A percentile compares a stretch with the other conserved stretches of the same genome.
These are phyloP conservation scores for Oidium heveae DNA, from an alignment of 2,329 filamentous ascomycete genomes.

Conservation along the genomic window DNA sequence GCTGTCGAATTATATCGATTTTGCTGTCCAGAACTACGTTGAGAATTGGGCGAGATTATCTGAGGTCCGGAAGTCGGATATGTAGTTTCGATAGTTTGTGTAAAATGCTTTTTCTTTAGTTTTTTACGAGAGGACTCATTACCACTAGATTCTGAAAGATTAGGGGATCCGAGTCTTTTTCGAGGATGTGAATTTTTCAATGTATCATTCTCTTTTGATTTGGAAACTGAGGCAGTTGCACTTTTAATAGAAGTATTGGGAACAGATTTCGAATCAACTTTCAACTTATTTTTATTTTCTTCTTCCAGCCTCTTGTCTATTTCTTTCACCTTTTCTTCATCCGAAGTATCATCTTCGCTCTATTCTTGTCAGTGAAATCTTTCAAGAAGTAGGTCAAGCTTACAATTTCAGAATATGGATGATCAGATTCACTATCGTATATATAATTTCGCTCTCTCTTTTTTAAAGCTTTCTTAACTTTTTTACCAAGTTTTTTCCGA, in stretches of 20 bases:
- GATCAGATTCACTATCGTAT: constrained; percentile 48
- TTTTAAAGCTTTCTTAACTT: constrained; percentile 53
- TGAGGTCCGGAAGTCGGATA: constrained; percentile 24
- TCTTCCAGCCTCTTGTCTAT: constrained; percentile 34
- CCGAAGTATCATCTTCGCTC: constrained; percentile 26
- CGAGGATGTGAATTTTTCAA: constrained; percentile 27
- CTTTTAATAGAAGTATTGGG: constrained; percentile 36
- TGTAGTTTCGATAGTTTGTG: constrained; percentile 14
- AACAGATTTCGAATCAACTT: constrained; percentile 18
- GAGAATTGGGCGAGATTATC: constrained; percentile 9
- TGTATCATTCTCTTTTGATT: constrained; percentile 24
- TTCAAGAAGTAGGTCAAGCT: not conserved
- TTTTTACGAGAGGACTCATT: constrained; percentile 73
- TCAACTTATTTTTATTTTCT: constrained; percentile 27
- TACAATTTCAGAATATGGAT: constrained; percentile 30
- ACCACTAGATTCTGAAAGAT: constrained; percentile 66
- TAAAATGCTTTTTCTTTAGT: constrained; percentile 39
- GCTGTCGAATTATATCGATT: constrained; percentile 11
- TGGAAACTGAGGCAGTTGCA: constrained; percentile 37
- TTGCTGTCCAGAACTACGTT: constrained; percentile 6
- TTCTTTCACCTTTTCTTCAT: constrained; percentile 34
- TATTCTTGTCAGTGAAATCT: constrained; percentile 11
- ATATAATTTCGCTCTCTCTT: constrained; percentile 71
- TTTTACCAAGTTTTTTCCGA: constrained; percentile 47
- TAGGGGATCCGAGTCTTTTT: constrained; percentile 69